Conservation (phyloP, 2,329 filamentous ascomycete species). For the Neoascochyta sp. region DNA sequence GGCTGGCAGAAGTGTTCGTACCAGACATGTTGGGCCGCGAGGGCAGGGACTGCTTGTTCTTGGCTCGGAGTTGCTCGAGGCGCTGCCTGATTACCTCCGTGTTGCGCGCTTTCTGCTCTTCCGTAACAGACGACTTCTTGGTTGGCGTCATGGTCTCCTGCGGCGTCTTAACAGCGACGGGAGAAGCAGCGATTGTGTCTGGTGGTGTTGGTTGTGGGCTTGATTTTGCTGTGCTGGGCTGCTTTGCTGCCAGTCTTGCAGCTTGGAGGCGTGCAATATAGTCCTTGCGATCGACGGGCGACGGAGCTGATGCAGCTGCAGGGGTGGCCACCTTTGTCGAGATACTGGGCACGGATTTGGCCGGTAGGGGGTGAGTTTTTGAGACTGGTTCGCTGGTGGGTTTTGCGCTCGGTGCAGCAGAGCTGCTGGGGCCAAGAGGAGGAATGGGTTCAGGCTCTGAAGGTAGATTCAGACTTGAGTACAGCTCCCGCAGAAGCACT, state of each 20-base stretch:
- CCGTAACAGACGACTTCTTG: slow-evolving; percentile 17
- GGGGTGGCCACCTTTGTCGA: slow-evolving; percentile 18
- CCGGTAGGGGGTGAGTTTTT: slow-evolving; percentile 6
- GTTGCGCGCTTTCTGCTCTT: slow-evolving; percentile 55
- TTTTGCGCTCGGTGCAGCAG: slow-evolving; percentile 2
- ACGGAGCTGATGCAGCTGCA: slow-evolving; percentile 32
- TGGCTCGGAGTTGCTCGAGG: slow-evolving; percentile 59
- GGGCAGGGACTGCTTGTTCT: slow-evolving; percentile 12
- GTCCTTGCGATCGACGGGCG: slow-evolving; percentile 64
- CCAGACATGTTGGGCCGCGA: slow-evolving; percentile 4
- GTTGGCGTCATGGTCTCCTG: slow-evolving; percentile 13
- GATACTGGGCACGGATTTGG: slow-evolving; percentile 15
- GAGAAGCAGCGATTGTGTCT: slow-evolving; percentile 6
- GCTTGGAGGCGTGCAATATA: slow-evolving; percentile 72
- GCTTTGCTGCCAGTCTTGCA: slow-evolving; percentile 61
- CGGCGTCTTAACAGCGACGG: slow-evolving; percentile 10
- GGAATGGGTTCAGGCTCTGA: slow-evolving; percentile 25
- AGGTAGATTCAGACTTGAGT: slow-evolving; percentile 26
- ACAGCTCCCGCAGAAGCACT: slow-evolving; percentile 25
- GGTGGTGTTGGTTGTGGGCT: slow-evolving; percentile 21
- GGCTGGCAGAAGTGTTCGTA: slow-evolving; percentile 4
- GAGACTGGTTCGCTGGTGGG: slow-evolving; percentile 1
- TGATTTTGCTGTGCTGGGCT: slow-evolving; percentile 15
- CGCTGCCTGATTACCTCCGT: slow-evolving; percentile 76
- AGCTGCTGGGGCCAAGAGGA: slow-evolving; percentile 14